Percentiles rank a stretch among this genome's conserved stretches.
Conservation (phyloP, 805 yeast genomes). For the Saccharomycopsis guyanensis region DNA sequence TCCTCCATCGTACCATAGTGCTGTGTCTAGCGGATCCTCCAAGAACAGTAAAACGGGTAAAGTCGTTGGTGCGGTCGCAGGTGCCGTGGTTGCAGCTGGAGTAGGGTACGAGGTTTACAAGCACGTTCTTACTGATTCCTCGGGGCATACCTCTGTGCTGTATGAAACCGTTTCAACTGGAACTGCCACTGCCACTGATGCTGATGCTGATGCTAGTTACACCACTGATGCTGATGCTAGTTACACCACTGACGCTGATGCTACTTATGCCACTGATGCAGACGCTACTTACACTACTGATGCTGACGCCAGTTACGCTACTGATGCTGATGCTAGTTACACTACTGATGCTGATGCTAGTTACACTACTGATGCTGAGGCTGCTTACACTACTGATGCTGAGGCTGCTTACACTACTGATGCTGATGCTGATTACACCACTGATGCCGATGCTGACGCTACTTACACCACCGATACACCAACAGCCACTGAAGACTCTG, state of each 20-base stretch:
- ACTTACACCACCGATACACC: not conserved
- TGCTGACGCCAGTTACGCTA: conserved; percentile 22
- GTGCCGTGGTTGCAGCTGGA: too few species aligned
- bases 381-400: not conserved
- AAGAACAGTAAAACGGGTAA: too few species aligned
- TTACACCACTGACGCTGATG: conserved; percentile 14
- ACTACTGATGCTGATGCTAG: not conserved
- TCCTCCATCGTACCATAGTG: too few species aligned
- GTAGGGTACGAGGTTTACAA: too few species aligned
- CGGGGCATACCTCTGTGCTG: too few species aligned
- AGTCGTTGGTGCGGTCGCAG: too few species aligned
- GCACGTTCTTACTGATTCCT: too few species aligned
- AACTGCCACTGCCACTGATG: conserved; percentile 8
- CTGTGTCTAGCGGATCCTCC: too few species aligned
- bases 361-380: not conserved
- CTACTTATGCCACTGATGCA: conserved; percentile 19
- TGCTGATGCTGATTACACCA: conserved; percentile 1
- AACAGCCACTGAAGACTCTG: not conserved
- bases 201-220: conserved; percentile 3
- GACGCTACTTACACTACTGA: conserved; percentile 17
- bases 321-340: conserved; percentile 12
- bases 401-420: not conserved
- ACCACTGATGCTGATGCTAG: conserved; percentile 20
- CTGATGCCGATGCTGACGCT: not conserved
- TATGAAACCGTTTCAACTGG: not conserved